Evolutionary conservation across 192 early-diverging fungal species (phyloP).

Genomic region (Coemansia sp.): DNA sequence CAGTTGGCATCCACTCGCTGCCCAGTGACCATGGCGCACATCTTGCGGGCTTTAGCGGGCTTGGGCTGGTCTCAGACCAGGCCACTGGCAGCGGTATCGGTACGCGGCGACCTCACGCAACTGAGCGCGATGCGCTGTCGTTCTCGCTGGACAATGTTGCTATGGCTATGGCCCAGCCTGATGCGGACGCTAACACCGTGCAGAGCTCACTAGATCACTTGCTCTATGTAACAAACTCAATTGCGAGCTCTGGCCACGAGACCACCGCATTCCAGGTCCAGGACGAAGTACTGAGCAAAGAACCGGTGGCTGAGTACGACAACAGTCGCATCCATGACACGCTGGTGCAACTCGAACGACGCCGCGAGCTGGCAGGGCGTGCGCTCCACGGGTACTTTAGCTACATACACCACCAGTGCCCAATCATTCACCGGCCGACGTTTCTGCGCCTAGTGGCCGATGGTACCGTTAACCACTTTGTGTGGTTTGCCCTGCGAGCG

Average conservation of each 20-base stretch:
- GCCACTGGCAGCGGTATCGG: neutral
- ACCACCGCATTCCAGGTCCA: constrained; percentile 1
- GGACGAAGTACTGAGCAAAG: neutral
- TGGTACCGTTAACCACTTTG: constrained; percentile 46
- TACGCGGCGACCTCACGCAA: neutral
- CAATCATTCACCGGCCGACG: constrained; percentile 51
- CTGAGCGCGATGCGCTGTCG: constrained; percentile 29
- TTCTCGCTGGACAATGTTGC: constrained; percentile 42
- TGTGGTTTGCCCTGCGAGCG: constrained; percentile 50
- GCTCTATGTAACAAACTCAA: constrained; percentile 27
- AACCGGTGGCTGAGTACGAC: neutral
- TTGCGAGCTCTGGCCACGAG: constrained; percentile 21
- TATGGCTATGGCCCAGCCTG: constrained; percentile 31
- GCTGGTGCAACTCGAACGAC: constrained; percentile 39
- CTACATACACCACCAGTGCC: constrained; percentile 50
- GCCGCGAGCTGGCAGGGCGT: constrained; percentile 18
- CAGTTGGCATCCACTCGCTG: neutral
- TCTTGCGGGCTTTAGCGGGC: neutral
- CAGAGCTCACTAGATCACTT: constrained; percentile 44
- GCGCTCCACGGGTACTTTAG: constrained; percentile 50
- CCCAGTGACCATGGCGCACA: neutral
- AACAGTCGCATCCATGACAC: constrained; percentile 20
- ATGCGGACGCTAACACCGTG: constrained; percentile 16
- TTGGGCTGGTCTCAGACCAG: neutral
- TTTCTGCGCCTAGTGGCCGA: constrained; percentile 40